These are phyloP conservation scores for Orychophragmus violaceus DNA, from an alignment of 345 rosid species.

Conservation along the genomic window DNA sequence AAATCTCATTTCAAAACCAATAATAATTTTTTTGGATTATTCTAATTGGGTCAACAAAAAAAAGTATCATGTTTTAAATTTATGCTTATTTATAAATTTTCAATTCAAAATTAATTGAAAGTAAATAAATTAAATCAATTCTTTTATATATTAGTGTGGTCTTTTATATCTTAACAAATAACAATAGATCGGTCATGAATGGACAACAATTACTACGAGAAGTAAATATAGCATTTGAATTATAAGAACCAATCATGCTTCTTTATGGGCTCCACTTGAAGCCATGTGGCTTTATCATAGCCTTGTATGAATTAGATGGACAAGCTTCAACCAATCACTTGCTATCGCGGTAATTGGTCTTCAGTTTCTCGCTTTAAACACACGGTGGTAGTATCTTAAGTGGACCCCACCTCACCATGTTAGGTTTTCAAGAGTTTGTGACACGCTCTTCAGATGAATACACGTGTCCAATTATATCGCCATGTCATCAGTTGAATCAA, in stretches of 20 bases:
- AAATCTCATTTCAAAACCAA: too few species aligned
- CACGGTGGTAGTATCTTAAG: not conserved
- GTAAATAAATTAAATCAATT: too few species aligned
- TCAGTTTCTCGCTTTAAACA: not conserved
- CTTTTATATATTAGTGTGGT: too few species aligned
- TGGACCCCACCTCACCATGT: not conserved
- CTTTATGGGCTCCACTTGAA: not conserved
- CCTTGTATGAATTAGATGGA: not conserved
- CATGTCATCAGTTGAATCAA: slow-evolving; percentile 3
- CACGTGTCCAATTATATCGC: not conserved
- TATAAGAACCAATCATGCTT: not conserved
- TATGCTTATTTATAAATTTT: too few species aligned
- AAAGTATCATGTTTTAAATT: too few species aligned
- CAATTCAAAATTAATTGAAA: too few species aligned
- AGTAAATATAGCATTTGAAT: not conserved
- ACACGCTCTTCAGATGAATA: not conserved
- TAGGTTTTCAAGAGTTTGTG: not conserved
- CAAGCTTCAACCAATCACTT: not conserved
- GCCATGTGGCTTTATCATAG: not conserved
- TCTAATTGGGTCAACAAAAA: not conserved
- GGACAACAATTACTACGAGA: not conserved
- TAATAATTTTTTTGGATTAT: too few species aligned
- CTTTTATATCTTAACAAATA: too few species aligned
- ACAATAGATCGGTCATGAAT: slow-evolving; percentile 6
- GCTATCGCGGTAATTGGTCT: not conserved